phyloP scores from a whole-genome alignment of 2,329 filamentous ascomycete species.

The Colletotrichum tropicicola region DNA sequence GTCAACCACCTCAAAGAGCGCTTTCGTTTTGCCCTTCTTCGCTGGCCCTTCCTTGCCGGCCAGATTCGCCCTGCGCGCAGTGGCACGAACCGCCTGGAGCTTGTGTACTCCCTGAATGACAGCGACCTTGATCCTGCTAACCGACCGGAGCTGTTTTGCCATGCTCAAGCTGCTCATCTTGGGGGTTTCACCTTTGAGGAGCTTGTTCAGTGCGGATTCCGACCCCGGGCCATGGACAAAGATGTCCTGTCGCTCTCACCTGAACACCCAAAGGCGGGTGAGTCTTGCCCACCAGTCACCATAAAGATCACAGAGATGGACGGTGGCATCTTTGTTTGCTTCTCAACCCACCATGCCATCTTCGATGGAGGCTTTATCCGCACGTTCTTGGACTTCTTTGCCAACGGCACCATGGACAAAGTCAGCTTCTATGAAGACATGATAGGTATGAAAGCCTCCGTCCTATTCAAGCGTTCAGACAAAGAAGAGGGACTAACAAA shows the following conservation, averaged over 20 bases:
- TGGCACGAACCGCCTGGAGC: conserved; percentile 3
- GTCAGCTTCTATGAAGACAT: not conserved
- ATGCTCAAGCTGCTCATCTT: not conserved
- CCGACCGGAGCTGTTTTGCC: not conserved
- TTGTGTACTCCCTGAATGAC: not conserved
- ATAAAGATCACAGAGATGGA: not conserved
- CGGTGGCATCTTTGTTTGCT: conserved; percentile 32
- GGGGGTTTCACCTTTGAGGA: not conserved
- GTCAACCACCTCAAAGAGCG: not conserved
- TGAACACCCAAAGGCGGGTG: conserved; percentile 8
- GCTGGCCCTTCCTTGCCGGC: conserved; percentile 21
- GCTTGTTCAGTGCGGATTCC: not conserved
- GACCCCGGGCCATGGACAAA: conserved; percentile 10
- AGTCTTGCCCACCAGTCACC: conserved; percentile 13
- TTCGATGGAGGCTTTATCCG: conserved; percentile 30
- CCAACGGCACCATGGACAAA: not conserved
- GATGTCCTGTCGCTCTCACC: conserved; percentile 14
- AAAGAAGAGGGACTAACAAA: not conserved
- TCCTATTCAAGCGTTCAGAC: not conserved
- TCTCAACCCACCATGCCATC: conserved; percentile 50
- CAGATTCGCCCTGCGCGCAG: not conserved
- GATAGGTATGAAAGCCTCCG: not conserved
- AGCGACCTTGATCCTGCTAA: not conserved
- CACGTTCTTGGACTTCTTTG: conserved; percentile 17
- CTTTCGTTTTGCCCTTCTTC: not conserved